Conservation (phyloP, 2,329 filamentous ascomycete genomes). For the Neospermospora avenae region DNA sequence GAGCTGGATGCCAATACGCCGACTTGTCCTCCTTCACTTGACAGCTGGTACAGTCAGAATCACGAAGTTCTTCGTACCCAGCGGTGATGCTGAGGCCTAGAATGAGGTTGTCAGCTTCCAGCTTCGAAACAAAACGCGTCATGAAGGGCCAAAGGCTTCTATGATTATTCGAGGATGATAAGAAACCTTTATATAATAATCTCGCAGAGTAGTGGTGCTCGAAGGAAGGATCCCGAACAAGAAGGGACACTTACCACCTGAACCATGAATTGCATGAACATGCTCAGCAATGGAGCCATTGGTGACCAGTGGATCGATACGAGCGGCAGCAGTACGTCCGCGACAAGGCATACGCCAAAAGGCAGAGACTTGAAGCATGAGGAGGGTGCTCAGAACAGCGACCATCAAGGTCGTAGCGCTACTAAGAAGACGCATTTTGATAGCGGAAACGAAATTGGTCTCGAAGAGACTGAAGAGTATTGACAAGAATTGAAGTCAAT, state of each 20-base stretch:
- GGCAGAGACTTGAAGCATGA: conserved; percentile 45
- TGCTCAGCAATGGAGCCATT: conserved; percentile 59
- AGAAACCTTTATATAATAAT: background rate
- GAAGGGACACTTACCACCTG: conserved; percentile 56
- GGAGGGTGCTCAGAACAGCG: background rate
- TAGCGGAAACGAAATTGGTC: conserved; percentile 2
- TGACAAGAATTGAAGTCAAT: background rate
- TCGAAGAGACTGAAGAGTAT: background rate
- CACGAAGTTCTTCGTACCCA: conserved; percentile 53
- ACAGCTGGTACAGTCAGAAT: conserved; percentile 63
- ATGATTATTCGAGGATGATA: background rate
- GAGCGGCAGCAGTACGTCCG: conserved; percentile 63
- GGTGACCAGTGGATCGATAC: conserved; percentile 74
- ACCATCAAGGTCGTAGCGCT: conserved; percentile 3
- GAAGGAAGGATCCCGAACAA: background rate
- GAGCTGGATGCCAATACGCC: conserved; percentile 66
- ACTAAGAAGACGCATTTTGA: conserved; percentile 1
- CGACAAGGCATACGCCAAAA: conserved; percentile 93
- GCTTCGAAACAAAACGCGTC: background rate
- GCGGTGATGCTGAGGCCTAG: conserved; percentile 63
- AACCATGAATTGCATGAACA: conserved; percentile 73
- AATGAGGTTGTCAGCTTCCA: conserved; percentile 15
- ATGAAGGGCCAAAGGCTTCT: background rate
- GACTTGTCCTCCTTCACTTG: conserved; percentile 58
- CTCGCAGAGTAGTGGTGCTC: background rate